A percentile compares a stretch with the other conserved stretches of the same genome.
Conservation (phyloP, 805 yeast genomes). For the Torulaspora gathmanii region DNA sequence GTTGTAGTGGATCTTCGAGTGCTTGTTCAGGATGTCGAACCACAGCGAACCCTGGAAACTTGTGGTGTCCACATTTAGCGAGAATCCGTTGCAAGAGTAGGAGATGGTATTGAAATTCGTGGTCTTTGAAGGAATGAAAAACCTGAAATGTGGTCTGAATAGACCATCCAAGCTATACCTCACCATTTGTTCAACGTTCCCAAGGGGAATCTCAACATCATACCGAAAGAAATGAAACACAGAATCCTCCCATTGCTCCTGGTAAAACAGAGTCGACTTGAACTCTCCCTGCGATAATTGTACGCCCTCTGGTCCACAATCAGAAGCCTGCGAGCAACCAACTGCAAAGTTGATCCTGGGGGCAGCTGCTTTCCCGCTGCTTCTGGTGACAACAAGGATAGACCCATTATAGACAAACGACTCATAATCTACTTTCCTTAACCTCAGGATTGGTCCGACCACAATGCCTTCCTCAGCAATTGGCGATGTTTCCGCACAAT, state of each 20-base stretch:
- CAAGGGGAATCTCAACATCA: conserved; percentile 47
- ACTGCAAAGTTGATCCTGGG: conserved; percentile 20
- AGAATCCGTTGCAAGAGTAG: conserved; percentile 88
- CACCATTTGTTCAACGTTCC: conserved; percentile 52
- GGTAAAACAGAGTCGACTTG: conserved; percentile 42
- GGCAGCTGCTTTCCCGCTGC: conserved; percentile 37
- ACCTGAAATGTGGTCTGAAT: conserved; percentile 47
- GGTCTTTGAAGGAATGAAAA: conserved; percentile 58
- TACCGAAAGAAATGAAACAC: conserved; percentile 65
- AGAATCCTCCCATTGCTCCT: conserved; percentile 27
- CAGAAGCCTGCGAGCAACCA: conserved; percentile 11
- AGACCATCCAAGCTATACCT: conserved; percentile 54
- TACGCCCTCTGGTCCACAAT: neutral
- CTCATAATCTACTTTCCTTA: conserved; percentile 57
- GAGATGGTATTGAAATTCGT: conserved; percentile 79
- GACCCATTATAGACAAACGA: conserved; percentile 59
- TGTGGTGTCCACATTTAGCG: conserved; percentile 62
- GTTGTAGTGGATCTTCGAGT: conserved; percentile 63
- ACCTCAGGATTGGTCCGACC: conserved; percentile 77
- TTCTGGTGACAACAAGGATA: conserved; percentile 54
- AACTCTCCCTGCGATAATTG: conserved; percentile 40
- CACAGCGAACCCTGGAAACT: conserved; percentile 73
- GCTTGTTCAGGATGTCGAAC: conserved; percentile 76
- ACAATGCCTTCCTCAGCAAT: conserved; percentile 26
- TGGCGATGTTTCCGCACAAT: conserved; percentile 23